Evolutionary conservation across 2,329 filamentous ascomycete species (phyloP).

Genomic region (Aspergillus alliaceus): DNA sequence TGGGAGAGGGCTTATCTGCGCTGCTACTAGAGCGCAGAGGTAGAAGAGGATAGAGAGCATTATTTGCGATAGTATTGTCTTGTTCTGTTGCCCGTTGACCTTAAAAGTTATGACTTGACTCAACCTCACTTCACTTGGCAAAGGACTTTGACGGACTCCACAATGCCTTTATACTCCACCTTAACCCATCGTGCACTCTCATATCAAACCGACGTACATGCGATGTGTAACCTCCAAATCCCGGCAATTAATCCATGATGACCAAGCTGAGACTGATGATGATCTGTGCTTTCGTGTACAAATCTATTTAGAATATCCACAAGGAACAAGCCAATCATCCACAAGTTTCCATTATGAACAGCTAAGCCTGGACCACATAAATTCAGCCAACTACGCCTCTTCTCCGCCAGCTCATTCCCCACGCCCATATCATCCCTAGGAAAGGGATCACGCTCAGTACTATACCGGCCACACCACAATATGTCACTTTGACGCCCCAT

Average conservation of each 20-base stretch:
- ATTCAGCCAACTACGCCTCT: too few species aligned
- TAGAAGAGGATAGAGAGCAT: neutral
- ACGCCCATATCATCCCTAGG: neutral
- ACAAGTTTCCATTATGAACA: too few species aligned
- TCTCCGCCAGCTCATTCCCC: neutral
- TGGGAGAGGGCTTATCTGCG: neutral
- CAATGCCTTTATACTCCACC: neutral
- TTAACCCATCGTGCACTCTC: neutral
- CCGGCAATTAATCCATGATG: neutral
- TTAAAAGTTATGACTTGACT: too few species aligned
- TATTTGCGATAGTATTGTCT: too few species aligned
- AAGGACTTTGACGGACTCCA: neutral
- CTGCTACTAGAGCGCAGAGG: neutral
- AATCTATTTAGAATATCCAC: too few species aligned
- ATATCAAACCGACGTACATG: neutral
- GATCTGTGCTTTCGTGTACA: neutral
- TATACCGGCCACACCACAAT: neutral
- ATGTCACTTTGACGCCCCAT: neutral
- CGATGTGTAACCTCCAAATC: neutral
- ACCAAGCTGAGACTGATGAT: neutral
- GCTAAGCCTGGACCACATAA: too few species aligned
- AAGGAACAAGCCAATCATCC: too few species aligned
- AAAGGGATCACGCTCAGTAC: neutral
- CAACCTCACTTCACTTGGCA: too few species aligned
- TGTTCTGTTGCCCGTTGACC: neutral